These are phyloP conservation scores for Coprinopsis cinerea DNA, from an alignment of 768 basidiomycete species.

Conservation along the genomic window DNA sequence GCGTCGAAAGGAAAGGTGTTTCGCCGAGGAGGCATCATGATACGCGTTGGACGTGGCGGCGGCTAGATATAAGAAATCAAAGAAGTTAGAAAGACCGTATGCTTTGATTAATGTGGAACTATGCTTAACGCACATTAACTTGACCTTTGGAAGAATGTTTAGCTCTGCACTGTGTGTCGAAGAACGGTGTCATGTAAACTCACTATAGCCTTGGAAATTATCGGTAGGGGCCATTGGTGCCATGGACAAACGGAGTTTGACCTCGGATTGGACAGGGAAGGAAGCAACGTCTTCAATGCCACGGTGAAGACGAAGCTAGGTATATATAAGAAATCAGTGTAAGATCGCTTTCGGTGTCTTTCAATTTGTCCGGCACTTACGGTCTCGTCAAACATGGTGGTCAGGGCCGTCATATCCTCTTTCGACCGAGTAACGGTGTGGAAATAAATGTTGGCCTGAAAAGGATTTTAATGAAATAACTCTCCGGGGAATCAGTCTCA, in stretches of 20 bases:
- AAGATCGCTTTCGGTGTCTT: slow-evolving; percentile 12
- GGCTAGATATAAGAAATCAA: not conserved
- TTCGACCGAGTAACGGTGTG: slow-evolving; percentile 49
- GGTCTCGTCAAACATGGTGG: slow-evolving; percentile 41
- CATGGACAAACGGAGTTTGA: slow-evolving; percentile 38
- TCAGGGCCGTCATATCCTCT: slow-evolving; percentile 40
- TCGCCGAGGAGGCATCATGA: slow-evolving; percentile 23
- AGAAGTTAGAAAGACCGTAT: slow-evolving; percentile 2
- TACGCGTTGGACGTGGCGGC: slow-evolving; percentile 8
- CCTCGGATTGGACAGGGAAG: slow-evolving; percentile 34
- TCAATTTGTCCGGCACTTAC: slow-evolving; percentile 27
- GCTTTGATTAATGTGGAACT: slow-evolving; percentile 12
- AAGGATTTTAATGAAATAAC: slow-evolving; percentile 5
- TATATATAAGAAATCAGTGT: slow-evolving; percentile 13
- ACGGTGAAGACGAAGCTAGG: slow-evolving; percentile 35
- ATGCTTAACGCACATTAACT: slow-evolving; percentile 7
- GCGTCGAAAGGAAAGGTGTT: slow-evolving; percentile 32
- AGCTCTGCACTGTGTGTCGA: not conserved
- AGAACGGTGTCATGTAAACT: not conserved
- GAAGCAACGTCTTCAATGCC: slow-evolving; percentile 34
- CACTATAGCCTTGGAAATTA: slow-evolving; percentile 13
- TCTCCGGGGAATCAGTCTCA: slow-evolving; percentile 14
- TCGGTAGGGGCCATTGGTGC: slow-evolving; percentile 20
- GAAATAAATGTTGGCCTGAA: slow-evolving; percentile 50
- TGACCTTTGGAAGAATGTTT: slow-evolving; percentile 8